Evolutionary conservation across 305 asterid genomes (phyloP), one percentile per base, ranked within the genome.

Genomic region (Fraxinus xanthoxyloides): DNA sequence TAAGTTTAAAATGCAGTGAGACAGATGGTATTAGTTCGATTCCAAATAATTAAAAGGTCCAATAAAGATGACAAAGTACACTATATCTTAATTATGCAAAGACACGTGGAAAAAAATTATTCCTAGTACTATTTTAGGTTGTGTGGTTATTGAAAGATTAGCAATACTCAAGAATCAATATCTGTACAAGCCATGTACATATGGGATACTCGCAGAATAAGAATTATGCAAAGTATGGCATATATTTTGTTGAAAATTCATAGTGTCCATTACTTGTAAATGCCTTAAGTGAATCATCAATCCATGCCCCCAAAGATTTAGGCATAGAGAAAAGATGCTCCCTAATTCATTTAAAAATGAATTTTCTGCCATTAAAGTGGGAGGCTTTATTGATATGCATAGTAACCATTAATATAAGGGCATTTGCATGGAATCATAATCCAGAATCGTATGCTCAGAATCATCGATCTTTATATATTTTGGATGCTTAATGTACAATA

Each of bases 371-470:
- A 84, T 81, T 76, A 84, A 80, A 82, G 67, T 83, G 75, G 89
- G 87, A 87, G 82, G 75, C 83, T 80, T 70, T 46, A 70, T 35
- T 32, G 35, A 82, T 79, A 82, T 79, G 43, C 43, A 31, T 81
- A 85, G 72, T 63, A 75, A 54, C 79, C 85, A 87, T 74, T 85
- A 65, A 82, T 77, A 72, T 26, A 38, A 17, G 61, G 79, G 48
- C 84, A 80, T 79, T 82, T 84, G 82, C 81, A 72, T 77, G 82
- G 86, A 86, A 84, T 82, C 72, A 70, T 76, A 79, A 87, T 87
- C 87, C 76, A 72, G 87, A 84, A 87, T 84, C 86, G 78, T 82
- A 87, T 87, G 84, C 90, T 75, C 43, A 15, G 67, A 75, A 43
- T 75, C 63, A 24, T 63, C 56, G 7, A 34, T 34, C 36, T 40